A percentile compares a stretch with the other conserved stretches of the same genome.
Conservation (phyloP, 129 eudicot genomes). For the Flaveria bidentis region DNA sequence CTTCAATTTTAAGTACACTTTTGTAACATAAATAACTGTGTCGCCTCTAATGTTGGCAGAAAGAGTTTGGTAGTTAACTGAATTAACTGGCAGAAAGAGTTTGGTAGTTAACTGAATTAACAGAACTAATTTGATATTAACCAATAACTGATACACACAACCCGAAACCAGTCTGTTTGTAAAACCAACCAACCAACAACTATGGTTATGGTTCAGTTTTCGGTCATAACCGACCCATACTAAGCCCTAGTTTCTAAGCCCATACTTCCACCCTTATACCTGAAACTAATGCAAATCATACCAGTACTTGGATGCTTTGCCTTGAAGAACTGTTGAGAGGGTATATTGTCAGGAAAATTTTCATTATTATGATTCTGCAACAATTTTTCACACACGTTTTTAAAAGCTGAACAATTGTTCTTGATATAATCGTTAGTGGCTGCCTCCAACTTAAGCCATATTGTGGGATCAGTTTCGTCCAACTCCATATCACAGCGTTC, state of each 20-base stretch:
- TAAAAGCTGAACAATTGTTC: constrained; percentile 57
- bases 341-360: constrained; percentile 39
- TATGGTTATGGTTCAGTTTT: not conserved
- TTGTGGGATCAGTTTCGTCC: constrained; percentile 92
- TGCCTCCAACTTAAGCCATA: constrained; percentile 83
- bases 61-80: not conserved
- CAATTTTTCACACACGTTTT: constrained; percentile 61
- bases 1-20: not conserved
- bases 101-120: not conserved
- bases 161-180: not conserved
- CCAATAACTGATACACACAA: not conserved
- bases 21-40: not conserved
- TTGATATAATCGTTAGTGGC: constrained; percentile 81
- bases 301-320: constrained; percentile 45
- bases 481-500: constrained; percentile 98
- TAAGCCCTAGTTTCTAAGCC: not conserved
- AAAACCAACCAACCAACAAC: not conserved
- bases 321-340: constrained; percentile 48
- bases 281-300: constrained; percentile 29
- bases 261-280: not conserved
- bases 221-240: not conserved
- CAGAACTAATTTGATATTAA: not conserved
- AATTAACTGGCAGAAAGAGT: not conserved
- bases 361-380: constrained; percentile 61
- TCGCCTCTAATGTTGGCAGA: not conserved